Evolutionary conservation across 2,329 filamentous ascomycete genomes (phyloP), one percentile per base, ranked within the genome.

Genomic region (Stachybotrys chartarum): DNA sequence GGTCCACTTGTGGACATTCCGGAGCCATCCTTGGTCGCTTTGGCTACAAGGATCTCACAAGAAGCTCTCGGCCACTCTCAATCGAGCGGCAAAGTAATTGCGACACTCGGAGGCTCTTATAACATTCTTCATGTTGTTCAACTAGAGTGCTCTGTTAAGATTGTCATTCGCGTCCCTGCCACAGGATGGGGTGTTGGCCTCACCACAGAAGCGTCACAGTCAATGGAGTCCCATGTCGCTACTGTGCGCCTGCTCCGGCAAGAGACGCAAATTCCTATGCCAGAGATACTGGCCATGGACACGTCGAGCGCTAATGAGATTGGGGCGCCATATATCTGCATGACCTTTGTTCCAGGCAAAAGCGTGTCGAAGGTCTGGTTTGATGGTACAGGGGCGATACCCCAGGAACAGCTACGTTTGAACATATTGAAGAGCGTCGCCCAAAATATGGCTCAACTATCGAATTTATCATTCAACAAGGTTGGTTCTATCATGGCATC

Each of bases 401-500:
- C 56, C 10, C 55, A 50, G 17, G 61, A 61, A 51, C 51, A 58
- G 24, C 47, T 56, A n/a, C 55, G 57, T 14, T 42, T 58, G 3
- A 61, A 46, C 30, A 60, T 58, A 30, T 30, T 63, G 31, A 54
- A 31, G 17, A 52, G 49, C 4, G 30, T 60, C 6, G 45, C 57
- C 10, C 52, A 30, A 53, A 56, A 17, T 32, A 54, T 62, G 54
- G 59, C 56, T 16, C 49, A 58, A 50, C 55, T 60, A 11, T 56
- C 57, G 12, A 42, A 47, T 46, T 53, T 61, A 17, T 17, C 50
- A 47, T 57, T 61, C 18, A 30, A 56, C 7, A 57, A 56, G 48
- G 60, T 61, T 32, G 59, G 58, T 5, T 59, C 60, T 17, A 50
- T 58, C 30, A 50, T 54, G 30, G 50, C 30, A 55, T 44, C 50